These are phyloP conservation scores for Candida krabiensis DNA, from an alignment of 805 yeast species.

Conservation along the genomic window DNA sequence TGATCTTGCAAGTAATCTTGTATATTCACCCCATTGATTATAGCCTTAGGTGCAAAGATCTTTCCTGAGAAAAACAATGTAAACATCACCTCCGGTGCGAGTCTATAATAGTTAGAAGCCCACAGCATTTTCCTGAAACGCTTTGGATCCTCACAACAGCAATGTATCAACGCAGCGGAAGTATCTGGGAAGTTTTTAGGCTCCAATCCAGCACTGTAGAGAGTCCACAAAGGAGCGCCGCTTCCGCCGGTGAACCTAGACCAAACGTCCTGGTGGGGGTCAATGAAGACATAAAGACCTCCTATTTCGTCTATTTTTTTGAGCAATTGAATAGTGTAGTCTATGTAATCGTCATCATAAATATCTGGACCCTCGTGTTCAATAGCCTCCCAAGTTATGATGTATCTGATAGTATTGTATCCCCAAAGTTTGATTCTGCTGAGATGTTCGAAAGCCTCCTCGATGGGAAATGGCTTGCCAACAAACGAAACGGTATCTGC, in stretches of 20 bases:
- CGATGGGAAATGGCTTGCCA: constrained; percentile 76
- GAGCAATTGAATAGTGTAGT: constrained; percentile 64
- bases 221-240: constrained; percentile 94
- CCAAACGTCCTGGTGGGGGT: constrained; percentile 96
- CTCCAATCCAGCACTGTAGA: constrained; percentile 83
- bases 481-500: constrained; percentile 81
- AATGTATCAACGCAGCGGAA: constrained; percentile 80
- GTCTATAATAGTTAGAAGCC: constrained; percentile 81
- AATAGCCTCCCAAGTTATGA: constrained; percentile 89
- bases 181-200: constrained; percentile 70
- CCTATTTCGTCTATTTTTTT: constrained; percentile 59
- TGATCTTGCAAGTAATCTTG: constrained; percentile 74
- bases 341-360: constrained; percentile 76
- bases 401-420: constrained; percentile 71
- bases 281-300: constrained; percentile 76
- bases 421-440: constrained; percentile 76
- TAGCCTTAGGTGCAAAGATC: constrained; percentile 72
- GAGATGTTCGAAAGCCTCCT: constrained; percentile 70
- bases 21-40: constrained; percentile 69
- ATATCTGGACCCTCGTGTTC: constrained; percentile 86
- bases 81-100: constrained; percentile 80
- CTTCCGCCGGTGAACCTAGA: constrained; percentile 85
- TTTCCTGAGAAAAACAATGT: constrained; percentile 82
- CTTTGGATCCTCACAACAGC: constrained; percentile 44
- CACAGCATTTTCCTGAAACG: constrained; percentile 83